phyloP scores from a whole-genome alignment of 306 rosid species.

The Cucumis sativus region DNA sequence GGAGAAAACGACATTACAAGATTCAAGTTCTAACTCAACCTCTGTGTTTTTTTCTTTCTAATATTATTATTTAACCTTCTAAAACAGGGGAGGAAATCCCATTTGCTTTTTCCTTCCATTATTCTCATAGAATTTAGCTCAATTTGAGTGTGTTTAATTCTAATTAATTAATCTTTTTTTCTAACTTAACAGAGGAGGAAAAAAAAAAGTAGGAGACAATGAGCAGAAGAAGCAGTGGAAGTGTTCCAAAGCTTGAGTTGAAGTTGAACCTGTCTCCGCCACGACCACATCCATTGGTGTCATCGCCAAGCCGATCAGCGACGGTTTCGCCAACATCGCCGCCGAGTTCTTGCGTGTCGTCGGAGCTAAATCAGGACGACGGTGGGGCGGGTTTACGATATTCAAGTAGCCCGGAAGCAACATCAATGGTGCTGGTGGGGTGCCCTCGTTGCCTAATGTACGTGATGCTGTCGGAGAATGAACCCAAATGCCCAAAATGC shows the following conservation, averaged over 20 bases:
- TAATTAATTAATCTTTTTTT: neutral
- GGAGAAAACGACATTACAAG: neutral
- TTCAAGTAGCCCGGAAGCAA: constrained; percentile 57
- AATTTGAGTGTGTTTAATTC: neutral
- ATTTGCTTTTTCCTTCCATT: neutral
- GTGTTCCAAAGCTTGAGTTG: constrained; percentile 58
- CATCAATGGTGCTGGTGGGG: constrained; percentile 72
- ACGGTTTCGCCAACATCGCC: constrained; percentile 63
- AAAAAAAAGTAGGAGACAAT: constrained; percentile 11
- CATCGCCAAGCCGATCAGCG: constrained; percentile 49
- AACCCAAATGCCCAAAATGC: constrained; percentile 89
- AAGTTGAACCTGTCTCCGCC: constrained; percentile 88
- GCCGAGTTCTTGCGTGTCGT: constrained; percentile 70
- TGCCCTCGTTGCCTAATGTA: constrained; percentile 91
- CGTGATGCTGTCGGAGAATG: constrained; percentile 68
- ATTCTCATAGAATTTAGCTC: neutral
- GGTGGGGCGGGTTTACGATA: constrained; percentile 4
- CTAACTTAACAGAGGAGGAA: neutral
- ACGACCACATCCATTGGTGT: constrained; percentile 28
- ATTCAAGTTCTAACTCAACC: neutral
- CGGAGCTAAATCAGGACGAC: constrained; percentile 51
- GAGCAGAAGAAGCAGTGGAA: constrained; percentile 50
- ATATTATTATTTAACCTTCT: too few species aligned
- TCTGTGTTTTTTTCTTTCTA: neutral
- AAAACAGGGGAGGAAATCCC: neutral